A percentile compares a stretch with the other conserved stretches of the same genome.
Evolutionary conservation across 495 filamentous ascomycete genomes (phyloP).

Genomic region (Elasticomyces elasticus): DNA sequence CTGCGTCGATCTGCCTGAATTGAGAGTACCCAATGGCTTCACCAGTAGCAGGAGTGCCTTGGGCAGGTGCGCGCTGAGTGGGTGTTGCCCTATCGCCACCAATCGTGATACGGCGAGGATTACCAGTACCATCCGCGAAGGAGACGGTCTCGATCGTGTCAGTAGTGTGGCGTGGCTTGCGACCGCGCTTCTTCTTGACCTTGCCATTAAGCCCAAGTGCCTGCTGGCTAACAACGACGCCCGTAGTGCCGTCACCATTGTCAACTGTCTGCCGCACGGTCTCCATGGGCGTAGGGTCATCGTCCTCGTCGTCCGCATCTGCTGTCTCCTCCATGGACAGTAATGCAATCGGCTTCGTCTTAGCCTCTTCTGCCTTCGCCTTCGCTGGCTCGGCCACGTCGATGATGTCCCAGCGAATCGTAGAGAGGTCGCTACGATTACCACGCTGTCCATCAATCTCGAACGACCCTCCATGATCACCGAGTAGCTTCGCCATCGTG

Average conservation of each 20-base stretch:
- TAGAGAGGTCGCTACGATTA: slow-evolving; percentile 44
- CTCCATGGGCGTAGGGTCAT: background rate
- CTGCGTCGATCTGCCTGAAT: slow-evolving; percentile 20
- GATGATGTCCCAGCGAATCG: slow-evolving; percentile 58
- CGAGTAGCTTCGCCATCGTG: slow-evolving; percentile 16
- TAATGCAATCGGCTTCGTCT: background rate
- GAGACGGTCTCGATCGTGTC: background rate
- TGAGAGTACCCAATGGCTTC: slow-evolving; percentile 24
- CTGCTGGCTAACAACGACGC: background rate
- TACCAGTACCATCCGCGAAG: background rate
- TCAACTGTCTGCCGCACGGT: slow-evolving; percentile 4
- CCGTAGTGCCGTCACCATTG: slow-evolving; percentile 6
- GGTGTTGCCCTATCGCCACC: background rate
- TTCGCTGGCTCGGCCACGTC: slow-evolving; percentile 38
- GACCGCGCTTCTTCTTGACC: slow-evolving; percentile 7
- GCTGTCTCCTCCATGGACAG: slow-evolving; percentile 8
- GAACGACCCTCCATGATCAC: slow-evolving; percentile 29
- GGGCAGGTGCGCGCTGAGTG: background rate
- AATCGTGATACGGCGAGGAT: background rate
- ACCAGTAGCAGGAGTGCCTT: slow-evolving; percentile 2
- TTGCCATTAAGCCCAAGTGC: background rate
- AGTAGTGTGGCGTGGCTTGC: background rate
- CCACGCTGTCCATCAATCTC: slow-evolving; percentile 29
- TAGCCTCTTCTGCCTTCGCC: background rate
- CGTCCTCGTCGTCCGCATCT: slow-evolving; percentile 27